These are phyloP conservation scores for Colletotrichum sp. DNA, from an alignment of 2,329 filamentous ascomycete species.

Conservation along the genomic window DNA sequence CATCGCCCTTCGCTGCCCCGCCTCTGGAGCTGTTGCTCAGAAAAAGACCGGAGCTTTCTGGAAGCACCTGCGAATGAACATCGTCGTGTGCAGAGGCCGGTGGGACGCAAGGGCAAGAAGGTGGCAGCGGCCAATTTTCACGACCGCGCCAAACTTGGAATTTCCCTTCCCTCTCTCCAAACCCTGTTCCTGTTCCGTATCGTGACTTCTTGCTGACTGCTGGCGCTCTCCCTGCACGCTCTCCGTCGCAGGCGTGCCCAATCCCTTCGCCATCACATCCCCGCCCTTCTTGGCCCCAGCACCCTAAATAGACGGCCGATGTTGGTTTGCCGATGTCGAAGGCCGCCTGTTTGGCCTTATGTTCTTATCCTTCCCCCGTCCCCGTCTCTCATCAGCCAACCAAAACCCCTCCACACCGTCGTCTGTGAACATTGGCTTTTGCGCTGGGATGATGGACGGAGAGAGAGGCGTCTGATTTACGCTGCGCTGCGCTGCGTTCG, in stretches of 20 bases:
- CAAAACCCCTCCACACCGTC: neutral
- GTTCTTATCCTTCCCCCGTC: neutral
- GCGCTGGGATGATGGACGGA: neutral
- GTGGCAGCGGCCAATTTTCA: neutral
- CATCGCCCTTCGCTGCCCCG: neutral
- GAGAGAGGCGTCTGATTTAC: neutral
- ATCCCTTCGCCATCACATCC: neutral
- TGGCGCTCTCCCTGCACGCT: slow-evolving; percentile 1
- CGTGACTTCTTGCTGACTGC: neutral
- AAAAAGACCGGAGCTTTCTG: neutral
- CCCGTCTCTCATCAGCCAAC: neutral
- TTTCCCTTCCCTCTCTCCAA: neutral
- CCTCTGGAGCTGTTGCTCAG: neutral
- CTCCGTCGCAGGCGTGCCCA: neutral
- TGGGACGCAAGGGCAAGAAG: neutral
- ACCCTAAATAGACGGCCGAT: slow-evolving; percentile 4
- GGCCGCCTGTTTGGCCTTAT: neutral
- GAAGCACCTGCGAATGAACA: neutral
- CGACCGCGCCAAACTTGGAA: neutral
- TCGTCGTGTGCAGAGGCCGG: neutral
- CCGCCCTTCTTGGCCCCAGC: neutral
- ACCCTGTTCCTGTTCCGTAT: neutral
- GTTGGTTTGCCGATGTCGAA: neutral
- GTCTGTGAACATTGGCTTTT: neutral
- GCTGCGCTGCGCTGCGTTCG: neutral